Evolutionary conservation across 2,329 filamentous ascomycete genomes (phyloP), one percentile per base, ranked within the genome.

Genomic region (Pestalotiopsis sp.): DNA sequence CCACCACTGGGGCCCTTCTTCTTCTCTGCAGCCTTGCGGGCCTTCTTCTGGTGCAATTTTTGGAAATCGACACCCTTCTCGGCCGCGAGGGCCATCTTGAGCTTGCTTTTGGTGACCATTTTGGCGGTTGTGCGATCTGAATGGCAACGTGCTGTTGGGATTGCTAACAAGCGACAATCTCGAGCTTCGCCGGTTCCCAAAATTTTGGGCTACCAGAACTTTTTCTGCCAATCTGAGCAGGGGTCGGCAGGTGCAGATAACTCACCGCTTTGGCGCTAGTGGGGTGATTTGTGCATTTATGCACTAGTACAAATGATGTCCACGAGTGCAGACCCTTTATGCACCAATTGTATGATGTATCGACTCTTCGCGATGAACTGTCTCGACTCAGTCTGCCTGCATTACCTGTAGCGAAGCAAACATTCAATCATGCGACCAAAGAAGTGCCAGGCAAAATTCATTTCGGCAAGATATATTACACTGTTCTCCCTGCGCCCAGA

Each of bases 41-140:
- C 36, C 67, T 70, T 71, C 52, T 70, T 70, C 45, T 70, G 68
- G 55, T 70, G 60, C 63, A 69, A n/a, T 39, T 80, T 80, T 64
- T 79, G 74, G 55, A 78, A 80, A 60, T 82, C 80, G 2, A 71
- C 73, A 20, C 78, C 76, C 70, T 81, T 79, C 20, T 83, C 79
- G 36, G 77, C 77, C 17, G 75, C 76, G 36, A 83, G 76, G 25
- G 81, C 81, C 78, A 80, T 78, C 76, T 82, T 82, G 66, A 82
- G 72, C 72, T 80, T 81, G 68, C 78, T 74, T 75, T 81, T 81
- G 62, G 58, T 71, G 64, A 74, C 73, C 74, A 72, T 75, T 49
- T 59, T 68, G 59, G 65, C 66, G 66, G 41, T 38, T 62, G 36
- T 52, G 45, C 45, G 45, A 52, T 20, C 3, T 67, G n/a, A 25